Evolutionary conservation across 2,329 filamentous ascomycete species (phyloP).

Genomic region (Sclerotinia minor): DNA sequence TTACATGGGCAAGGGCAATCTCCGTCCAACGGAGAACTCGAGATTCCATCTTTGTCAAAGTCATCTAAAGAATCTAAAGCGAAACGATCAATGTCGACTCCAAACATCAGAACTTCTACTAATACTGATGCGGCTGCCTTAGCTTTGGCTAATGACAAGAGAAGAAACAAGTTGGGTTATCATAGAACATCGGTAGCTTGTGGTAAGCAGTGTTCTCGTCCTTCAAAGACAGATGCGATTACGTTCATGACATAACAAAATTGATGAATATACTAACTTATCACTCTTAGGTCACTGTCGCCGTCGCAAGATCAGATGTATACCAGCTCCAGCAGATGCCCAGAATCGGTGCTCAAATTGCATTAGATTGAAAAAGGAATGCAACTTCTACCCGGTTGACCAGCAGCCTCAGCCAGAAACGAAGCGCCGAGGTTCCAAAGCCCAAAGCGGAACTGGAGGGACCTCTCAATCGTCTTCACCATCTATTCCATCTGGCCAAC

Average conservation of each 20-base stretch:
- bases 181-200: constrained; percentile 94
- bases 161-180: constrained; percentile 91
- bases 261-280: constrained; percentile 28
- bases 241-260: constrained; percentile 16
- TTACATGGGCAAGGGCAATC: constrained; percentile 31
- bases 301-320: constrained; percentile 88
- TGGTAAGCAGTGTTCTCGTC: constrained; percentile 62
- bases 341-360: constrained; percentile 86
- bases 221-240: constrained; percentile 24
- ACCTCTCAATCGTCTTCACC: constrained; percentile 53
- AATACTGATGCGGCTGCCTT: constrained; percentile 40
- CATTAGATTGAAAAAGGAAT: constrained; percentile 91
- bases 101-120: constrained; percentile 49
- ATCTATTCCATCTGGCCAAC: constrained; percentile 47
- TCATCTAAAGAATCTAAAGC: constrained; percentile 37
- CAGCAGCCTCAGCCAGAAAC: constrained; percentile 59
- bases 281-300: constrained; percentile 74
- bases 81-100: constrained; percentile 53
- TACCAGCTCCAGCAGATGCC: constrained; percentile 70
- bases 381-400: constrained; percentile 87
- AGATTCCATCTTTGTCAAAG: constrained; percentile 22
- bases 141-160: constrained; percentile 56
- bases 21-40: constrained; percentile 31
- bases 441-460: constrained; percentile 37
- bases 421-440: constrained; percentile 46